Evolutionary conservation across 208 protist species (phyloP), one percentile per base, ranked within the genome.

Genomic region (Trypanosoma scelopori): DNA sequence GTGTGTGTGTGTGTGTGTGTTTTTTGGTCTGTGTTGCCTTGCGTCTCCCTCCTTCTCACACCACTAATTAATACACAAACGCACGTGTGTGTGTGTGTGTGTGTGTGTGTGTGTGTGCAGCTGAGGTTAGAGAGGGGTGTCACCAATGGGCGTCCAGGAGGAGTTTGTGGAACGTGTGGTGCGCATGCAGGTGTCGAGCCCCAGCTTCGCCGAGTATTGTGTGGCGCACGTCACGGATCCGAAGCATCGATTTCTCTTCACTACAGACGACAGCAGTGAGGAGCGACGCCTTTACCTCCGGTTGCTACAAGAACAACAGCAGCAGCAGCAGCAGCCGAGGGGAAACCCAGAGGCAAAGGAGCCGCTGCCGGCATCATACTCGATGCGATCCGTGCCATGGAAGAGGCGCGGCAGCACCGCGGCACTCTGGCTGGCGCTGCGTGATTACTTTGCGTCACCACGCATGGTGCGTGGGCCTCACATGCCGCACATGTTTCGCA

Each of bases 131-230:
- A 55, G 25, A 51, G 6, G 1, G 18, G 3, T 18, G 27, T 43
- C n/a, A 5, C 5, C 52, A 52, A 41, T 42, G 23, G 52, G 30
- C 5, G 42, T 22, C 16, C 35, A 27, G 18, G 41, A 50, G 25
- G 64, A 74, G 27, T 25, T 55, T 39, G 56, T 82, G n/a, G 20
- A 55, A 15, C 28, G 55, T 22, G 71, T 67, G 3, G 69, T 85
- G n/a, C 56, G 60, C 3, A 43, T 76, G 30, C 80, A 85, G 52
- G 46, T 67, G 28, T 69, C 46, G 20, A 82, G 80, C 53, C 76
- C 80, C 16, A 50, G 79, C 41, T 85, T 85, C 61, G 71, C 80
- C 3, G 64, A 70, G 61, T 85, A 78, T 45, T 82, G 75, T 59
- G 64, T 85, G 7, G 56, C 52, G 27, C 70, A 82, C 61, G 72